These are phyloP conservation scores for Volvox africanus DNA, from an alignment of 139 green algal genomes.

Conservation along the genomic window DNA sequence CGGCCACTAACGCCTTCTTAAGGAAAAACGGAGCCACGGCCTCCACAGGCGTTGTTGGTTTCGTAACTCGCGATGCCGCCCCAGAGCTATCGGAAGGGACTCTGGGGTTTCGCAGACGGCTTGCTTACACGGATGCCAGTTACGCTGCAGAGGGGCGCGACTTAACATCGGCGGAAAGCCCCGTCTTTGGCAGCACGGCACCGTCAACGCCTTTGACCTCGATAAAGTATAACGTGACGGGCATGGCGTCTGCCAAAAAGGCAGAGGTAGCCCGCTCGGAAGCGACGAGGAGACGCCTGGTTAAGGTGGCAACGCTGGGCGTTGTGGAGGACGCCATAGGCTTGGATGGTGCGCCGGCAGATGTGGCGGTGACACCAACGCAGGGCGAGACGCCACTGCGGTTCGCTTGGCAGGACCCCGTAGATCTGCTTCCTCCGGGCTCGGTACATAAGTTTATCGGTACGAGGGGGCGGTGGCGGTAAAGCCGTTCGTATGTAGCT, in stretches of 20 bases:
- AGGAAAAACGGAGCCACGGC: too few relatives aligned
- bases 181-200: neutral
- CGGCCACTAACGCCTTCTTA: too few relatives aligned
- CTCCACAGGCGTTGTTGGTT: too few relatives aligned
- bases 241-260: too few relatives aligned
- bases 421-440: neutral
- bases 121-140: too few relatives aligned
- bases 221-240: too few relatives aligned
- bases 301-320: neutral
- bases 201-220: neutral
- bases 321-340: neutral
- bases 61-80: too few relatives aligned
- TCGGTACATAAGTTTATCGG: neutral
- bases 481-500: too few relatives aligned
- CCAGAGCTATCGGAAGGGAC: too few relatives aligned
- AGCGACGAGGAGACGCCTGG: neutral
- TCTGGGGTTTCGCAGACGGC: too few relatives aligned
- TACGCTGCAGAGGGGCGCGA: too few relatives aligned
- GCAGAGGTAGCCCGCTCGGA: neutral
- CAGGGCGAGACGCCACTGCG: neutral
- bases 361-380: neutral
- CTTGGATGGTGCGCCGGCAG: neutral
- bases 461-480: neutral
- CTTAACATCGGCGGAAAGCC: too few relatives aligned
- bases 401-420: constrained; percentile 3